Evolutionary conservation across 805 yeast genomes (phyloP), one percentile per base, ranked within the genome.

Genomic region (Spencermartinsiella europaea): DNA sequence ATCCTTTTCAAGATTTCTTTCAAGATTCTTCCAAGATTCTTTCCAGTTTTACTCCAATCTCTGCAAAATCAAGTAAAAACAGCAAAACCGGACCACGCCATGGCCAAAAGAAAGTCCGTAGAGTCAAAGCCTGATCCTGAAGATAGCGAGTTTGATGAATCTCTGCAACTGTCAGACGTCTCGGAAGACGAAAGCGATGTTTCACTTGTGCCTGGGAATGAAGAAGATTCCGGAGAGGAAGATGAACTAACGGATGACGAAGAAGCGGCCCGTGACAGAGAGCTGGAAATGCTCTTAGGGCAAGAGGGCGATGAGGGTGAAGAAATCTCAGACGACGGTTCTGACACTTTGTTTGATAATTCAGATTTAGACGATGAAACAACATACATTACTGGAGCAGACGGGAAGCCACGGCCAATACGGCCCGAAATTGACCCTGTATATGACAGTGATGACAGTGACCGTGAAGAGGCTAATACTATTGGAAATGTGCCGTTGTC

Each of bases 401-500:
- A 91, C 65, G 97, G 98, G 5, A 70, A 75, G 33, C 79, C 80
- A n/a, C 74, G 98, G 61, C 65, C 81, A 4, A 72, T 90, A 46
- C 80, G 77, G 58, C 96, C 96, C 2, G 97, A 89, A 61, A 91
- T 93, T 50, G 85, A 88, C 33, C 98, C 99, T 4, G 80, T 79
- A n/a, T 93, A 91, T 64, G 96, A 91, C 62, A 79, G 89, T 53
- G 99, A 93, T 67, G 99, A 93, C 61, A 80, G 89, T 56, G 97
- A 90, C 61, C 76, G 62, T 12, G 83, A 80, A 51, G 95, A 87
- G 52, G 69, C 69, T 56, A 93, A 93, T 68, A 88, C 97, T 3
- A 86, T 93, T 56, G 99, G 99, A 42, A 87, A 93, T 62, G 77
- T 93, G 48, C 98, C 99, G 42, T 61, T 93, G 17, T 78, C 91